Conservation (phyloP, 257 asterid genomes). For the Solanum chaucha region DNA sequence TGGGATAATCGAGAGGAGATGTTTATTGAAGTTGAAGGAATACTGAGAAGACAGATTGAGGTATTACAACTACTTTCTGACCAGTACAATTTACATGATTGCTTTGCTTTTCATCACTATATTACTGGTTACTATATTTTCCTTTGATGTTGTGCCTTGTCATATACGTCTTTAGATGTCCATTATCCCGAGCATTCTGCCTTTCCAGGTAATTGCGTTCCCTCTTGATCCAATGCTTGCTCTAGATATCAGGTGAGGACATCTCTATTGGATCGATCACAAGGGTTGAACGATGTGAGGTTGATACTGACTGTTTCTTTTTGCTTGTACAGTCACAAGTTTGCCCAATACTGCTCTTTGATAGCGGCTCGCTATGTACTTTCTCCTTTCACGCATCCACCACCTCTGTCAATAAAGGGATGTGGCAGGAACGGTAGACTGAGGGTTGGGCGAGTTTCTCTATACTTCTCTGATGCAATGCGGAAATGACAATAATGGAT, state of each 20-base stretch:
- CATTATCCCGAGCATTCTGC: conserved; percentile 81
- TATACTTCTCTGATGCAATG: not conserved
- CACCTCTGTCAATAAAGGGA: conserved; percentile 55
- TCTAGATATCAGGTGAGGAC: conserved; percentile 58
- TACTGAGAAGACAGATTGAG: conserved; percentile 82
- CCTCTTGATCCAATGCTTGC: conserved; percentile 42
- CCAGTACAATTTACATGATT: not conserved
- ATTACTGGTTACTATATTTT: not conserved
- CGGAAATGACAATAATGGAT: not conserved
- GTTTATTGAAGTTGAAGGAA: conserved; percentile 85
- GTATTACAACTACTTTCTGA: not conserved
- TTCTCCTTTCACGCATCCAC: conserved; percentile 75
- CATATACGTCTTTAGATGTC: conserved; percentile 40
- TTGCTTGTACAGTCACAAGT: conserved; percentile 47
- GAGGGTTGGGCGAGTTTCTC: conserved; percentile 57
- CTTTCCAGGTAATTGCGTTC: conserved; percentile 88
- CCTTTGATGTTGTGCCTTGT: not conserved
- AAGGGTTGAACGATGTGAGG: not conserved
- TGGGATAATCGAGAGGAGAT: conserved; percentile 90
- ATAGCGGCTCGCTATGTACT: conserved; percentile 74
- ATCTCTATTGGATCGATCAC: not conserved
- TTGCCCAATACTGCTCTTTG: conserved; percentile 72
- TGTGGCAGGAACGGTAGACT: conserved; percentile 57
- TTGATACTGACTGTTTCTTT: not conserved
- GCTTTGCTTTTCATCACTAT: not conserved